phyloP scores from a whole-genome alignment of 257 asterid species.

The Nicotiana otophora region DNA sequence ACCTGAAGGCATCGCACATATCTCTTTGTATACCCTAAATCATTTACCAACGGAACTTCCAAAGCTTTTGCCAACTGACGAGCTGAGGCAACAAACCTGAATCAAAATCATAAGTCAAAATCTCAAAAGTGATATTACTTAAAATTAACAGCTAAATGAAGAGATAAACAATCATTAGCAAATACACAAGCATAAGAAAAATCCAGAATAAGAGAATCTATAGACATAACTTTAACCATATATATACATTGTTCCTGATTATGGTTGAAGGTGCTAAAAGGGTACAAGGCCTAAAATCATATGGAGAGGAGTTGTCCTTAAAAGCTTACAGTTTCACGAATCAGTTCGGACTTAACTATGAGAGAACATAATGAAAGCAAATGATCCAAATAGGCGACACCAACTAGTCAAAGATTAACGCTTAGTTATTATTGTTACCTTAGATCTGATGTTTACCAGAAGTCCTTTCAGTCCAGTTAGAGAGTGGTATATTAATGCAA shows the following conservation, averaged over 20 bases:
- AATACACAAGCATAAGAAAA: neutral
- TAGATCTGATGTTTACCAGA: neutral
- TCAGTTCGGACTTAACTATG: neutral
- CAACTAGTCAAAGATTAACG: neutral
- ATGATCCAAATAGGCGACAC: neutral
- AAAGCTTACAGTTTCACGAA: neutral
- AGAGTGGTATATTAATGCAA: neutral
- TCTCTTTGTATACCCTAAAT: constrained; percentile 95
- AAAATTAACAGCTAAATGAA: neutral
- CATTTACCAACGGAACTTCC: constrained; percentile 95
- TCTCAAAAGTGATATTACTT: neutral
- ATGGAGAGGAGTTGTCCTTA: neutral
- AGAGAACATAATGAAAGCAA: neutral
- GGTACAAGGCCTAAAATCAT: neutral
- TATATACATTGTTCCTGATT: neutral
- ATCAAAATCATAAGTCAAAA: neutral
- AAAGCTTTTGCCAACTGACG: constrained; percentile 94
- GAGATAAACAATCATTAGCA: neutral
- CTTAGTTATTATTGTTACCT: neutral
- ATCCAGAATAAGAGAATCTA: neutral
- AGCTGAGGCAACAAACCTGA: constrained; percentile 96
- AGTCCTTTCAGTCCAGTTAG: neutral
- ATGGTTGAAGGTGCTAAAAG: neutral
- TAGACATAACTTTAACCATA: neutral
- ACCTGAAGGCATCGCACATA: constrained; percentile 97